Base-by-base conservation (phyloP, 768 basidiomycete species). In the Russula foetens region DNA sequence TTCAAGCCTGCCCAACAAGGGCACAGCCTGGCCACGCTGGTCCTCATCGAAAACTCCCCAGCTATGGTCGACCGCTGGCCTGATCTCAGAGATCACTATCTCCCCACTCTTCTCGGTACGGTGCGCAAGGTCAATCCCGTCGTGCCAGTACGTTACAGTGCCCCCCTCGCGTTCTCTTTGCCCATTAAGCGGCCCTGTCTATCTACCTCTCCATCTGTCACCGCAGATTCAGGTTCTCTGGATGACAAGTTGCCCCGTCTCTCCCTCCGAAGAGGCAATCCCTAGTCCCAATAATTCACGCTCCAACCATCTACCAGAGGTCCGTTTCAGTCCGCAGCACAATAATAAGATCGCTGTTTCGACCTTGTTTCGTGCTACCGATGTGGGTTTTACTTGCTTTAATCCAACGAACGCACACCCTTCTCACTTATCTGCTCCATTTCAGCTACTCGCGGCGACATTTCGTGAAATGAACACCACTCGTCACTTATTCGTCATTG, bases 71-170 rank as follows among this genome's bases (percentile, higher is more conserved):
- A 49, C 43, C 65, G 65, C 31, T 66, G 65, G 65, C 63, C 65
- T 31, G 63, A 64, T 64, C 65, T 66, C 23, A 60, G 65, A 57
- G 63, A 64, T 64, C 65, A n/a, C 35, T 64, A 66, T 49, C 59
- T 66, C 48, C 65, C 65, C 9, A 64, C 54, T 41, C 65, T 66
- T 57, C 65, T 66, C 11, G 65, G 63, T n/a, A 64, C 58, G 7
- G 49, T 66, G 48, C 65, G 65, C 45, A 64, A 55, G 49, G 56
- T 56, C 31, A 66, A 66, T 23, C 65, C 65, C 4, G 52, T 60
- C 45, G 65, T 61, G 28, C 65, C 63, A 33, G 64, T 66, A 47
- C 56, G 65, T 61, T 44, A 5, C 48, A 35, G 35, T 39, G 7
- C 60, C 7, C 26, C 31, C 7, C n/a, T n/a, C 23, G 0, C 17